Evolutionary conservation across 1,284 basidiomycete species (phyloP).

Genomic region (Waitea zeae): DNA sequence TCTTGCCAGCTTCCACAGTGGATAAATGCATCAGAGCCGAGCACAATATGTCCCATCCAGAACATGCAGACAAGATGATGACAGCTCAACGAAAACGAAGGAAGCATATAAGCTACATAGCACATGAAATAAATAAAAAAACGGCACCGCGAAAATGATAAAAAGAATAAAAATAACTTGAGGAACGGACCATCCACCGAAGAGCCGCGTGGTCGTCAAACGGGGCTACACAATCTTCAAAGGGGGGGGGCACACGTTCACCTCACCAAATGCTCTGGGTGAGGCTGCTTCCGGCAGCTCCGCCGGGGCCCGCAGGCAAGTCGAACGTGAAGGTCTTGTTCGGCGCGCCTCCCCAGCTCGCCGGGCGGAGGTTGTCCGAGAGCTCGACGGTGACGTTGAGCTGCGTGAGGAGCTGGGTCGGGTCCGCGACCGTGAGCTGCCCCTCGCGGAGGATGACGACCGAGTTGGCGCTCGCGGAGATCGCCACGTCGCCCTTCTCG

Average conservation of each 20-base stretch:
- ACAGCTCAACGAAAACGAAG: too few relatives aligned
- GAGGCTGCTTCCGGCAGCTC: slow-evolving; percentile 25
- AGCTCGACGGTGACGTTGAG: slow-evolving; percentile 16
- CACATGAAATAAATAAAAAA: too few relatives aligned
- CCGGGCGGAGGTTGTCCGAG: slow-evolving; percentile 10
- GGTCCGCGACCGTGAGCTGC: slow-evolving; percentile 38
- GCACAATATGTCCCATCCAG: too few relatives aligned
- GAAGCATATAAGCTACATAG: too few relatives aligned
- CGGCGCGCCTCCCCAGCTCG: slow-evolving; percentile 13
- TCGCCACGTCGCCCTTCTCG: slow-evolving; percentile 15
- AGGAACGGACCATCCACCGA: too few relatives aligned
- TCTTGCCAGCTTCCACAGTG: too few relatives aligned
- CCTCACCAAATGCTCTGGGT: slow-evolving; percentile 10
- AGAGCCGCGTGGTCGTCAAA: too few relatives aligned
- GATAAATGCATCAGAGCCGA: too few relatives aligned
- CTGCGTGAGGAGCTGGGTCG: slow-evolving; percentile 21
- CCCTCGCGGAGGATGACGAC: slow-evolving; percentile 26
- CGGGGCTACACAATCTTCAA: background rate
- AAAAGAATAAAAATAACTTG: too few relatives aligned
- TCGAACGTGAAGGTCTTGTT: slow-evolving; percentile 14
- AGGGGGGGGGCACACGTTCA: background rate
- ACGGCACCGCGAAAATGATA: too few relatives aligned
- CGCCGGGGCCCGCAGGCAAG: slow-evolving; percentile 14
- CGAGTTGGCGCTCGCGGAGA: slow-evolving; percentile 22
- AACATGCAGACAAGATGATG: too few relatives aligned